Evolutionary conservation across 208 protist genomes (phyloP), one percentile per base, ranked within the genome.

Genomic region (Porcisia hertigi): DNA sequence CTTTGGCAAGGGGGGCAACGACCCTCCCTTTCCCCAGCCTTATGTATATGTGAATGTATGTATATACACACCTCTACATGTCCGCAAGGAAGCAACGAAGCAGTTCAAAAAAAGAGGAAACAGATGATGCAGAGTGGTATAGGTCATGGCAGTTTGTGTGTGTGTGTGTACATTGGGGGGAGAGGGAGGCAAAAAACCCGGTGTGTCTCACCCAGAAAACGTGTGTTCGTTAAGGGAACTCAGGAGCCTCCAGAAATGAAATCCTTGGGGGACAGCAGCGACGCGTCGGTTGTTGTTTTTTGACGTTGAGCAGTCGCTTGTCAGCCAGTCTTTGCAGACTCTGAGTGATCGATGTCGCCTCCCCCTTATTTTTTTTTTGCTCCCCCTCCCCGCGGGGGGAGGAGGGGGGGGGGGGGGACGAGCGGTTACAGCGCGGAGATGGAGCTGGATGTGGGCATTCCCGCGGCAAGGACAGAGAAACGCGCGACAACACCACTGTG

Each of bases 41-140:
- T 52, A 30, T 70, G 64, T 53, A 39, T 69, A 23, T 75, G 62
- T 39, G 34, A 47, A 52, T 75, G 76, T 52, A 39, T 65, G 34
- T 16, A 39, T 16, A 1, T 49, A 39, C 43, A n/a, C 47, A 52
- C 47, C 11, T 52, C 5, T 52, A 52, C 47, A 52, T 52, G 47
- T 12, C 5, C 47, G 62, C 2, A 25, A 14, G 41, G 43, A 11
- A 9, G 23, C 8, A 1, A 14, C 14, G 57, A 60, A 60, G 57
- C 47, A 5, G 47, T 52, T 52, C 47, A 52, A 52, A 43, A 18
- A 11, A 30, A 43, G 60, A 30, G 59, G 34, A 23, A 34, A 36
- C 3, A 7, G 59, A 23, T 25, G 25, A 43, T 30, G 30, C 30
- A 43, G 25, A 39, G 34, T 25, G 11, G 62, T 4, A 3, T 4